phyloP scores from a whole-genome alignment of 2,329 filamentous ascomycete genomes.

The Tricladium varicosporioides region DNA sequence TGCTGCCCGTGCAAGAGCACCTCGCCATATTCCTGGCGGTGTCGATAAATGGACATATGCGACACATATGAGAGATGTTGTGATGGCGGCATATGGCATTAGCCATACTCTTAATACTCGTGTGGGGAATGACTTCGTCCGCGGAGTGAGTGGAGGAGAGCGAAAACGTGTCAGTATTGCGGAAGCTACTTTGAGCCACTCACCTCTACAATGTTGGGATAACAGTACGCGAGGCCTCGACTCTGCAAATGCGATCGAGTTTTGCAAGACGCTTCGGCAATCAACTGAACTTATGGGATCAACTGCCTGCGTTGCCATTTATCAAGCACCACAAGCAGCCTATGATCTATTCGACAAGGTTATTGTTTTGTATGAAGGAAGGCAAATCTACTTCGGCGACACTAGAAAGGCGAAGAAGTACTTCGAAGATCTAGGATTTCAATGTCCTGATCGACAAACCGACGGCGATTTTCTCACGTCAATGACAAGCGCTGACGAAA shows the following conservation, averaged over 20 bases:
- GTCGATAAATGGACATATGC: not conserved
- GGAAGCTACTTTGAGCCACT: slow-evolving; percentile 41
- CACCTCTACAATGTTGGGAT: slow-evolving; percentile 71
- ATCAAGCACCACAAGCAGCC: slow-evolving; percentile 69
- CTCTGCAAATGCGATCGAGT: slow-evolving; percentile 70
- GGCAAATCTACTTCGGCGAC: slow-evolving; percentile 67
- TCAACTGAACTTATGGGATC: slow-evolving; percentile 54
- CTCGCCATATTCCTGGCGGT: not conserved
- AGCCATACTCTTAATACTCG: slow-evolving; percentile 52
- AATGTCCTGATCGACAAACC: slow-evolving; percentile 56
- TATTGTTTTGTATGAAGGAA: slow-evolving; percentile 61
- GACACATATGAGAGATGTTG: slow-evolving; percentile 1
- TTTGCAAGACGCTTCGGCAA: slow-evolving; percentile 53
- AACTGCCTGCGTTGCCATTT: slow-evolving; percentile 66
- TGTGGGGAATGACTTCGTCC: slow-evolving; percentile 55
- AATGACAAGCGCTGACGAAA: slow-evolving; percentile 57
- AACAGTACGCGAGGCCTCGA: slow-evolving; percentile 74
- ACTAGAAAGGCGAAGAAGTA: slow-evolving; percentile 61
- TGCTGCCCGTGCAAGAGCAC: slow-evolving; percentile 55
- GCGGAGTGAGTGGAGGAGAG: slow-evolving; percentile 59
- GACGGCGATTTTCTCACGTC: slow-evolving; percentile 69
- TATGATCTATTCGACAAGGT: slow-evolving; percentile 68
- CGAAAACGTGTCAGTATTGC: slow-evolving; percentile 55
- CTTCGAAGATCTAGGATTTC: slow-evolving; percentile 67
- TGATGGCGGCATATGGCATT: slow-evolving; percentile 38